Evolutionary conservation across 805 yeast genomes (phyloP).

Genomic region (Candida silvatica): DNA sequence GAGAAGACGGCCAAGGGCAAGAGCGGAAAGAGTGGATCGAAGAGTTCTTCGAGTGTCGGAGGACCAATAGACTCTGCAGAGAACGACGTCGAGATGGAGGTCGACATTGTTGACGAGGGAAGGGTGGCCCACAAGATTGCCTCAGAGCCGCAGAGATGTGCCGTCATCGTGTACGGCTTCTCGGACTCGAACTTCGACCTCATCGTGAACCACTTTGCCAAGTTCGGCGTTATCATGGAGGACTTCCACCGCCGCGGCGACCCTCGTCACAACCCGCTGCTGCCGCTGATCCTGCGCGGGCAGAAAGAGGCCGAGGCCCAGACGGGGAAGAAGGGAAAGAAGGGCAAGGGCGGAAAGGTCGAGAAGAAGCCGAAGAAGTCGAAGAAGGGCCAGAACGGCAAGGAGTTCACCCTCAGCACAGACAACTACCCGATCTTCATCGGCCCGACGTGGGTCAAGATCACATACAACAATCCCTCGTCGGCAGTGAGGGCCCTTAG

Average conservation of each 20-base stretch:
- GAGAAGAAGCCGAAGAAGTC: not conserved
- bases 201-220: constrained; percentile 64
- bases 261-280: constrained; percentile 2
- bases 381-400: constrained; percentile 4
- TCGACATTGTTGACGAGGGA: constrained; percentile 16
- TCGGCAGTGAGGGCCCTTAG: constrained; percentile 78
- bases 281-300: constrained; percentile 2
- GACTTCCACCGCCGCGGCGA: constrained; percentile 33
- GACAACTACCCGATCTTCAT: constrained; percentile 64
- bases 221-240: constrained; percentile 75
- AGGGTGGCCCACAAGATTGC: constrained; percentile 20
- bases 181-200: constrained; percentile 65
- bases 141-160: constrained; percentile 33
- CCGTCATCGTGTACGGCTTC: constrained; percentile 83
- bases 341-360: not conserved
- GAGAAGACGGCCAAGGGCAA: constrained; percentile 5
- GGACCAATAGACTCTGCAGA: constrained; percentile 2
- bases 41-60: constrained; percentile 13
- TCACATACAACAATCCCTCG: constrained; percentile 69
- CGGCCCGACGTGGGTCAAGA: constrained; percentile 86
- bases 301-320: constrained; percentile 2
- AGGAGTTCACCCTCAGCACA: no score
- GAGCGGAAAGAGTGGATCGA: constrained; percentile 1
- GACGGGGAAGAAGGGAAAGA: not conserved
- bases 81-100: constrained; percentile 7